Percentiles rank a stretch among this genome's conserved stretches.
These are phyloP conservation scores for Ceratobasidium sp. DNA, from an alignment of 1,284 basidiomycete species.

Conservation along the genomic window DNA sequence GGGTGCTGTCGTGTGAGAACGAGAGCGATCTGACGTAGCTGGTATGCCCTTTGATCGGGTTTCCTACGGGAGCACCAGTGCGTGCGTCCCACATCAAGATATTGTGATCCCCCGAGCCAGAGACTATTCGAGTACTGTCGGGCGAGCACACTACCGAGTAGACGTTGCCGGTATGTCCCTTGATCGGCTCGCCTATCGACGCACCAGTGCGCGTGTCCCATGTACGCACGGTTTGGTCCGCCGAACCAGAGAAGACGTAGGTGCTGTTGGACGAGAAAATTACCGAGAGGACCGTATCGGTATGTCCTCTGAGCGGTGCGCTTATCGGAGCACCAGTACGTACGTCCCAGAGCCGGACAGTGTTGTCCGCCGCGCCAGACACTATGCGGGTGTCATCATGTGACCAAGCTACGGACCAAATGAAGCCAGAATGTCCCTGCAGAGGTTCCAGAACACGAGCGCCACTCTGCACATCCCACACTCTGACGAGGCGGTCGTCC, in stretches of 20 bases:
- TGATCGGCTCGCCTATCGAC: background rate
- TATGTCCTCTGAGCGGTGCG: conserved; percentile 35
- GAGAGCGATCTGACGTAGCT: background rate
- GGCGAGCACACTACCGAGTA: conserved; percentile 21
- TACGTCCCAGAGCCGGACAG: conserved; percentile 39
- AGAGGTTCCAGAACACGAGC: background rate
- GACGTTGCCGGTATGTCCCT: conserved; percentile 16
- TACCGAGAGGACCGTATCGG: conserved; percentile 5
- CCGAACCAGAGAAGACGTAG: conserved; percentile 40
- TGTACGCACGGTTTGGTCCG: conserved; percentile 26
- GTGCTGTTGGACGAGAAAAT: conserved; percentile 39
- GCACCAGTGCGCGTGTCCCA: conserved; percentile 20
- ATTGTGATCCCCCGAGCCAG: conserved; percentile 38
- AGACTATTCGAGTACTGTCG: conserved; percentile 22
- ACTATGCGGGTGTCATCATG: conserved; percentile 18
- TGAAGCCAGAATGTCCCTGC: background rate
- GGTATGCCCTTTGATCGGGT: conserved; percentile 1
- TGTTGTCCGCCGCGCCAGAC: conserved; percentile 39
- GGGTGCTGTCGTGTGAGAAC: background rate
- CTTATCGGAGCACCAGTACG: conserved; percentile 3
- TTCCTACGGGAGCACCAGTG: conserved; percentile 10
- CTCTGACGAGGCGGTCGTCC: conserved; percentile 6
- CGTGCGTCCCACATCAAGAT: conserved; percentile 38
- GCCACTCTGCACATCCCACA: conserved; percentile 40
- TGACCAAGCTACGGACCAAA: conserved; percentile 13